Percentiles rank a stretch among this genome's conserved stretches.
These are phyloP conservation scores for Leccinellum rugosiceps DNA, from an alignment of 768 basidiomycete species.

Conservation along the genomic window DNA sequence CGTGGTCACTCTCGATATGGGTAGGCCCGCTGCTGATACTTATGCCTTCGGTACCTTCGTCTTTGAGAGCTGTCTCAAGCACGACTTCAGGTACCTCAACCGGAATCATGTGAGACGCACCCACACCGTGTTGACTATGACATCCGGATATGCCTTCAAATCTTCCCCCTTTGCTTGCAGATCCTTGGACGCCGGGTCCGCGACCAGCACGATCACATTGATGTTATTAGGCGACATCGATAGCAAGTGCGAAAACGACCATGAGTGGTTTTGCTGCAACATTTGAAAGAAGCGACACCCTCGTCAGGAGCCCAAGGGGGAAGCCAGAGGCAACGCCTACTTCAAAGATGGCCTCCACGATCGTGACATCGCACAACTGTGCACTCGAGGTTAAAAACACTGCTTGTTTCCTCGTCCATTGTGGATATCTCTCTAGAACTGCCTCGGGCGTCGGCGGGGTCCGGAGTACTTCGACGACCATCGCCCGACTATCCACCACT, in stretches of 20 bases:
- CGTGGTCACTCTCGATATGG: too few relatives aligned
- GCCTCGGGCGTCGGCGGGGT: background rate
- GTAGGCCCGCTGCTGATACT: too few relatives aligned
- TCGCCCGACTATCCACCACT: background rate
- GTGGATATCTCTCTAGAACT: background rate
- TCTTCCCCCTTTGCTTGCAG: background rate
- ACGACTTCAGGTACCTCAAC: constrained; percentile 11
- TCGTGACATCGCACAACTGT: background rate
- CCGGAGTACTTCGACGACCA: background rate
- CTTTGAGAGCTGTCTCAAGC: constrained; percentile 2
- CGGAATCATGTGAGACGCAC: constrained; percentile 13
- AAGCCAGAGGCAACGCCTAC: constrained; percentile 1
- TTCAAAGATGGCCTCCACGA: constrained; percentile 9
- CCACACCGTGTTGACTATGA: too few relatives aligned
- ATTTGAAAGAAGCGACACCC: too few relatives aligned
- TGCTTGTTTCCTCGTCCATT: constrained; percentile 2
- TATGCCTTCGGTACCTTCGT: background rate
- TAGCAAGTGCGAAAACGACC: constrained; percentile 16
- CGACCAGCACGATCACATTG: too few relatives aligned
- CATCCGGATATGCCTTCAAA: constrained; percentile 3
- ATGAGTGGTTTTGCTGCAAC: constrained; percentile 19
- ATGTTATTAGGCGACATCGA: background rate
- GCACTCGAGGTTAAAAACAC: background rate
- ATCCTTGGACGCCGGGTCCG: too few relatives aligned
- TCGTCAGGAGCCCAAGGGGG: too few relatives aligned